Base-by-base conservation (phyloP, 208 protist species). In the Leishmania amazonensis region DNA sequence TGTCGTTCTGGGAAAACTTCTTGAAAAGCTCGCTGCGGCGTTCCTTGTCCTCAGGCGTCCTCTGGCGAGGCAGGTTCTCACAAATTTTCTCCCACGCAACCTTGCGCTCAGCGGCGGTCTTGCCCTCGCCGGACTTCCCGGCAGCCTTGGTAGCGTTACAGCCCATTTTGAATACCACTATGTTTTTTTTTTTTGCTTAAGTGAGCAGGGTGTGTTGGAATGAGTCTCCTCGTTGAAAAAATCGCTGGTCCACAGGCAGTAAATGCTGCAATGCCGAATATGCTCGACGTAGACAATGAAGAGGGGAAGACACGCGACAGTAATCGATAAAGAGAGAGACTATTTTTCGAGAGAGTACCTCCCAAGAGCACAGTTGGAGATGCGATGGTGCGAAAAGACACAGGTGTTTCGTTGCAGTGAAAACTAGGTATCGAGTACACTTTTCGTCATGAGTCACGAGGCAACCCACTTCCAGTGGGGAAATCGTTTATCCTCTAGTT, bases 1-100 rank as follows among this genome's bases (percentile, higher is more conserved):
- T 91, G 24, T 81, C 81, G 75, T 92, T 88, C 80, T 90, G 86
- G 78, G 96, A 92, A 78, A 96, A 93, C 85, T 88, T 72, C 81
- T 90, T 84, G 65, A 97, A 97, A 31, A 97, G 86, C 51, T 91
- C 90, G 58, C 90, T 88, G 31, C 90, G 88, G 71, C 83, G 81
- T 68, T 82, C 54, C 86, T 93, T 90, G 54, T 89, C 85, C 74
- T 86, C 81, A 2, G 81, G 57, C 7, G 81, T 91, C 83, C 87
- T 88, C 60, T 73, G 65, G 68, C 81, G 83, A 6, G 87, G 87
- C n/a, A 93, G 83, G 17, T 64, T 17, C 40, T 85, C 47, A 53
- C 83, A 73, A 47, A 91, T 86, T 72, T 74, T 74, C 35, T 88
- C 83, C 88, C 89, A 93, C 54, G 88, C 89, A 24, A 68, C 74